Conservation (phyloP, 2,329 filamentous ascomycete species). For the Paracorniculantispora psalliotae region DNA sequence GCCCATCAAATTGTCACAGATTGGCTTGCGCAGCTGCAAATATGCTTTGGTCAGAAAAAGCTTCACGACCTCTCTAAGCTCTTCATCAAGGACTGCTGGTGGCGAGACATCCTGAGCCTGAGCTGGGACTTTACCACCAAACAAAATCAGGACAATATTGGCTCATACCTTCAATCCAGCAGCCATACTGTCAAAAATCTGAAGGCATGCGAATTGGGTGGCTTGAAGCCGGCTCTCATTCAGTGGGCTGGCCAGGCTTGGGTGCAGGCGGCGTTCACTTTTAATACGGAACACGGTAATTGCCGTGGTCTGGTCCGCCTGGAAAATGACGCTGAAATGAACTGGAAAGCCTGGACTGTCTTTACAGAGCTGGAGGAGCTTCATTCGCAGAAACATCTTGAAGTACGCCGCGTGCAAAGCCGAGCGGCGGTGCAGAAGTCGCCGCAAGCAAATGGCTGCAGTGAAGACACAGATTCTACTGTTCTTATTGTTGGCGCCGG, state of each 20-base stretch:
- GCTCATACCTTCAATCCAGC: constrained; percentile 8
- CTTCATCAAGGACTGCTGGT: constrained; percentile 25
- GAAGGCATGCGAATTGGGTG: not conserved
- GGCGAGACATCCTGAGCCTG: constrained; percentile 24
- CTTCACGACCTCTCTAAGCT: constrained; percentile 15
- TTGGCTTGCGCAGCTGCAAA: not conserved
- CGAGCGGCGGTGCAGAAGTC: not conserved
- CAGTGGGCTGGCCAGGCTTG: constrained; percentile 3
- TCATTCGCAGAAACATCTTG: not conserved
- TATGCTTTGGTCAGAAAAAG: not conserved
- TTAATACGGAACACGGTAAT: not conserved
- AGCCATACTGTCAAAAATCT: not conserved
- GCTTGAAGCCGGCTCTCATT: constrained; percentile 11
- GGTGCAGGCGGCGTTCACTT: constrained; percentile 10
- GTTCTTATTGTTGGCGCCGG: constrained; percentile 8
- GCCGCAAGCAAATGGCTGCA: not conserved
- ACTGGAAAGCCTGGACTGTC: constrained; percentile 8
- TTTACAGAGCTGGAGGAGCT: constrained; percentile 9
- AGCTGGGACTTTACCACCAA: constrained; percentile 27
- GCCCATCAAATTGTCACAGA: not conserved
- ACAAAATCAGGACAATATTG: constrained; percentile 17
- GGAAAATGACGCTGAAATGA: not conserved
- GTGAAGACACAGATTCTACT: not conserved
- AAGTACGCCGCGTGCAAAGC: not conserved
- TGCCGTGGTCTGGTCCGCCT: not conserved